A percentile compares a stretch with the other conserved stretches of the same genome.
Conservation (phyloP, 306 rosid genomes). For the Oemleria cerasiformis region DNA sequence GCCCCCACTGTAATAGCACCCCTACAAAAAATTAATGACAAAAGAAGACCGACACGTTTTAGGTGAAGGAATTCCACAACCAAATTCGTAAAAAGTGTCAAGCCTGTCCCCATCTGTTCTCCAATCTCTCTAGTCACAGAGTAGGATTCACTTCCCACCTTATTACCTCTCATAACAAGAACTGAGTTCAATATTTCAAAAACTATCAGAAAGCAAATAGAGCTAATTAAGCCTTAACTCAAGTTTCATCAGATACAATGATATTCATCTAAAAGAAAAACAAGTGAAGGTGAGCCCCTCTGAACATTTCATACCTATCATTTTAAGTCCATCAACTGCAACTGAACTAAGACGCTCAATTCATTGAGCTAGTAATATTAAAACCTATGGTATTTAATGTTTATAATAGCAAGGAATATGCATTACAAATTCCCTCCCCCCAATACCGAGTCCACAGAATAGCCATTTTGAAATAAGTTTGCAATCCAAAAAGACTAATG, state of each 20-base stretch:
- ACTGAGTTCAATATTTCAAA: background rate
- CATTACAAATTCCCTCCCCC: background rate
- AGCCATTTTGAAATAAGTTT: constrained; percentile 5
- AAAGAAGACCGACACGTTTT: background rate
- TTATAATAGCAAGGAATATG: background rate
- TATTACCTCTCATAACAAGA: background rate
- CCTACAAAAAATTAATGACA: background rate
- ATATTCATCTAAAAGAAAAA: constrained; percentile 6
- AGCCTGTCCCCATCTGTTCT: background rate
- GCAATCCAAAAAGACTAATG: constrained; percentile 4
- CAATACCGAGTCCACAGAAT: background rate
- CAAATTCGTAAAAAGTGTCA: background rate
- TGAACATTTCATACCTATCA: constrained; percentile 7
- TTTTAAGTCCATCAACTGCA: background rate
- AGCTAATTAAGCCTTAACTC: background rate
- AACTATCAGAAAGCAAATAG: background rate
- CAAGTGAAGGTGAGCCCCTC: background rate
- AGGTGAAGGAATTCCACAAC: background rate
- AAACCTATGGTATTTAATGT: background rate
- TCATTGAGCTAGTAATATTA: background rate
- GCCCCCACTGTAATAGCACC: background rate
- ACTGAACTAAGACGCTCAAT: background rate
- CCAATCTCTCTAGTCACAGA: constrained; percentile 5
- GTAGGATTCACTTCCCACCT: constrained; percentile 7
- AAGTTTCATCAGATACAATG: constrained; percentile 6